Conservation (phyloP, 1,139 yeast genomes). For the Nakaseomyces delphensis region DNA sequence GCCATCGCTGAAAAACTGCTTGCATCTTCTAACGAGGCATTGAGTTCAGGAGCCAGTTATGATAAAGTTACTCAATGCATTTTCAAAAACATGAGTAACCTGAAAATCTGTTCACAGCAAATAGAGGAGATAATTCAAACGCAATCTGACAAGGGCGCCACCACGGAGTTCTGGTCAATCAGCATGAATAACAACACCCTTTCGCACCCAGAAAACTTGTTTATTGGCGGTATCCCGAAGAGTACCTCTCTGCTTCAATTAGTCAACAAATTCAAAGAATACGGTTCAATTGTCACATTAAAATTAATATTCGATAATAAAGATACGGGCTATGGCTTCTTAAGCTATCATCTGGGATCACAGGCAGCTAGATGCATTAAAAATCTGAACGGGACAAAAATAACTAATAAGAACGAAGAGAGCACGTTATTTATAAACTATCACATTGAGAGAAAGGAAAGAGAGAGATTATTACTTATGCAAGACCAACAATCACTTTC, state of each 20-base stretch:
- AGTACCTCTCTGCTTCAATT: slow-evolving; percentile 37
- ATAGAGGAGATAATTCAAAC: slow-evolving; percentile 1
- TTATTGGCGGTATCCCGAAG: slow-evolving; percentile 43
- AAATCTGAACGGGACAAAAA: slow-evolving; percentile 33
- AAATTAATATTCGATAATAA: slow-evolving; percentile 38
- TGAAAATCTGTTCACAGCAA: slow-evolving; percentile 7
- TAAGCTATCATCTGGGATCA: slow-evolving; percentile 36
- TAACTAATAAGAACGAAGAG: slow-evolving; percentile 29
- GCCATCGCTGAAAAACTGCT: slow-evolving; percentile 10
- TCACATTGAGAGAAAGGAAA: slow-evolving; percentile 45
- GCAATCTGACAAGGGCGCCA: slow-evolving; percentile 3
- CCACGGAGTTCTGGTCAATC: slow-evolving; percentile 27
- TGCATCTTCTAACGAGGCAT: slow-evolving; percentile 7
- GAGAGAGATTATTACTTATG: slow-evolving; percentile 32
- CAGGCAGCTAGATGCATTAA: slow-evolving; percentile 41
- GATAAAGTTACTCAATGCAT: slow-evolving; percentile 27
- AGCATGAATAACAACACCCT: slow-evolving; percentile 35
- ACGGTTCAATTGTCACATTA: slow-evolving; percentile 38
- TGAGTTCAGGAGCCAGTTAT: slow-evolving; percentile 16
- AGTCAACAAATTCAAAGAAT: slow-evolving; percentile 34
- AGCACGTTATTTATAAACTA: slow-evolving; percentile 40
- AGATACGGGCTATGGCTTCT: slow-evolving; percentile 42
- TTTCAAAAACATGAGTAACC: slow-evolving; percentile 18
- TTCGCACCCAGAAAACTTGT: slow-evolving; percentile 59
- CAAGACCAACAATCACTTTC: slow-evolving; percentile 20